Percentiles rank a stretch among this genome's conserved stretches.
These are phyloP conservation scores for Cladochytrium replicatum DNA, from an alignment of 192 early-diverging fungal species.

Conservation along the genomic window DNA sequence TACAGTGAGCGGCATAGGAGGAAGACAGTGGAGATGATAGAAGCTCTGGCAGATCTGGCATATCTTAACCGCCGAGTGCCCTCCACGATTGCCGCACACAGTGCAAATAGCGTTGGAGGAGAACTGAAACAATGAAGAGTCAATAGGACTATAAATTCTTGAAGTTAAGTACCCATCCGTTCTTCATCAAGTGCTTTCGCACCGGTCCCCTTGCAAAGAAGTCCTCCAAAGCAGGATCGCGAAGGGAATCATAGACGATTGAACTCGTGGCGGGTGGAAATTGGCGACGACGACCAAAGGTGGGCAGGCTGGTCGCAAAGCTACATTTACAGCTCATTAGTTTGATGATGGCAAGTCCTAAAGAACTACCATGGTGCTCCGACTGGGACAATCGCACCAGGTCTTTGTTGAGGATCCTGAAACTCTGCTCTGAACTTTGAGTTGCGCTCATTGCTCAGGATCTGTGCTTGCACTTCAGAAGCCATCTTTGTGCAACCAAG, in stretches of 20 bases:
- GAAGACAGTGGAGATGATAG: slow-evolving; percentile 3
- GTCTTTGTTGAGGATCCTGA: too few relatives aligned
- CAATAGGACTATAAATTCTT: not conserved
- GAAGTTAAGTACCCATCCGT: slow-evolving; percentile 1
- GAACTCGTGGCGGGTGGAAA: too few relatives aligned
- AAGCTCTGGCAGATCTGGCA: not conserved
- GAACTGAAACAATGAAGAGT: slow-evolving; percentile 1
- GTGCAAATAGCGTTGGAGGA: not conserved
- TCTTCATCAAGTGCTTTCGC: slow-evolving; percentile 2
- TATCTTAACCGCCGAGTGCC: slow-evolving; percentile 3
- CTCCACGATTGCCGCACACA: not conserved
- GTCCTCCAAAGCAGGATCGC: slow-evolving; percentile 3
- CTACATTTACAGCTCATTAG: too few relatives aligned
- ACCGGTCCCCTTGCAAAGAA: not conserved
- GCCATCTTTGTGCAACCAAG: too few relatives aligned
- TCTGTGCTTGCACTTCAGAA: too few relatives aligned
- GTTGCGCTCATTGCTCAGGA: too few relatives aligned
- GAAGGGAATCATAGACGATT: slow-evolving; percentile 1
- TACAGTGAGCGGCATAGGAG: not conserved
- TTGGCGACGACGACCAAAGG: too few relatives aligned
- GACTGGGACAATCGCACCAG: too few relatives aligned
- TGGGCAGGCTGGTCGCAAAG: too few relatives aligned
- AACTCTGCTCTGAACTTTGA: too few relatives aligned
- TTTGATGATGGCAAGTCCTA: too few relatives aligned
- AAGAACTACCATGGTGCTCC: too few relatives aligned